phyloP scores from a whole-genome alignment of 345 rosid species.

The Eucalyptus pumila region DNA sequence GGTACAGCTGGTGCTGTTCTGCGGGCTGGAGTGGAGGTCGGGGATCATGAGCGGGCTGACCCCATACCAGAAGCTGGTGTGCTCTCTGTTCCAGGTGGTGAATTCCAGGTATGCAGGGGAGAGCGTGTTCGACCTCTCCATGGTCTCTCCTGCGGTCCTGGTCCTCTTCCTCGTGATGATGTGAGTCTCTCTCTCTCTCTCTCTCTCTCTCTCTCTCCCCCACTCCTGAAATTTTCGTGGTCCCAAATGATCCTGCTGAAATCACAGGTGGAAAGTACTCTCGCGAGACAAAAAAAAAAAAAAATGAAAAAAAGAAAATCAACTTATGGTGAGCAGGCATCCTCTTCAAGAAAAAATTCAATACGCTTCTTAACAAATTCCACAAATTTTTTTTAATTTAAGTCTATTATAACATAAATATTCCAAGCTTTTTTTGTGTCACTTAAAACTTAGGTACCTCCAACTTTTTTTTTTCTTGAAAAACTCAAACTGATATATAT shows the following conservation, averaged over 20 bases:
- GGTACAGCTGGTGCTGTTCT: constrained; percentile 17
- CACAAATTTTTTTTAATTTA: no score
- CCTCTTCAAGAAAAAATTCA: background rate
- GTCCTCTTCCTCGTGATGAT: constrained; percentile 51
- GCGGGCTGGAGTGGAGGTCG: constrained; percentile 42
- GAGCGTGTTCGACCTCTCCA: constrained; percentile 33
- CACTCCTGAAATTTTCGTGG: background rate
- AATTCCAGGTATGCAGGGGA: constrained; percentile 52
- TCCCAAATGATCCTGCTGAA: background rate
- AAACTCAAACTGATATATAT: background rate
- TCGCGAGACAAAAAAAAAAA: background rate
- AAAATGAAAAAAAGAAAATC: background rate
- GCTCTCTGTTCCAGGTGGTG: constrained; percentile 16
- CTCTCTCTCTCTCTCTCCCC: no score
- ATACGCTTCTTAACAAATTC: no score
- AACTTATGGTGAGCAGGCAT: background rate
- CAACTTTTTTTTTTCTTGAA: background rate
- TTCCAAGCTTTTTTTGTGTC: no score
- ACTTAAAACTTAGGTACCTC: no score
- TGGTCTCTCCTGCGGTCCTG: constrained; percentile 34
- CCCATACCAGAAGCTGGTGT: constrained; percentile 27
- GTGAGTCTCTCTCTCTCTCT: constrained; percentile 21
- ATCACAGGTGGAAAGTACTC: background rate
- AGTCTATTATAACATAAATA: no score
- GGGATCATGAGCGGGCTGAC: constrained; percentile 21